phyloP scores from a whole-genome alignment of 176 grass and related monocot genomes.

The bread wheat (Triticum aestivum) region DNA sequence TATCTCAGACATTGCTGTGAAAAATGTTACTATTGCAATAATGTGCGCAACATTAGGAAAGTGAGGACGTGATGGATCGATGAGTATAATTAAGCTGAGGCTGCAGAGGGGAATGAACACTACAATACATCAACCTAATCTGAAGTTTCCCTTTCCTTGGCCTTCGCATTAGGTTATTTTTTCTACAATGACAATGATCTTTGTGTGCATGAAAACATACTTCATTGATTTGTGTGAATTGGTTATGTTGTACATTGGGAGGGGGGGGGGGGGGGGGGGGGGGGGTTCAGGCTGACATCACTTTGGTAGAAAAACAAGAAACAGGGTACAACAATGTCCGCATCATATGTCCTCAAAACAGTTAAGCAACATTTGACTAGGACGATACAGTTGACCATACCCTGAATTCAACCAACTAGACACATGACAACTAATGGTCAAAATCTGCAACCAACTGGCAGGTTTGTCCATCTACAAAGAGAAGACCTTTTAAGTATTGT shows the following conservation, averaged over 20 bases:
- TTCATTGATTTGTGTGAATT: background rate
- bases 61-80: background rate
- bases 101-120: background rate
- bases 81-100: background rate
- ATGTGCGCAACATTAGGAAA: background rate
- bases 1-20: background rate
- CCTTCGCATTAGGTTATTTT: background rate
- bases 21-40: background rate
- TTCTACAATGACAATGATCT: background rate
- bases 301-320: constrained; percentile 7
- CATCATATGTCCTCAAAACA: background rate
- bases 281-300: background rate
- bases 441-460: background rate
- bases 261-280: too few relatives aligned
- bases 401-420: constrained; percentile 9
- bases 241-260: background rate
- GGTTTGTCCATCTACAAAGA: background rate
- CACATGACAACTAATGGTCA: background rate
- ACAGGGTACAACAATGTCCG: background rate
- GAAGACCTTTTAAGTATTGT: background rate
- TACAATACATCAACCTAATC: background rate
- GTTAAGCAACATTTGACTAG: background rate
- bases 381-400: background rate
- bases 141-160: constrained; percentile 12
- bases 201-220: background rate